Evolutionary conservation across 31 red algal species (phyloP).

Genomic region (Asparagopsis taxiformis): DNA sequence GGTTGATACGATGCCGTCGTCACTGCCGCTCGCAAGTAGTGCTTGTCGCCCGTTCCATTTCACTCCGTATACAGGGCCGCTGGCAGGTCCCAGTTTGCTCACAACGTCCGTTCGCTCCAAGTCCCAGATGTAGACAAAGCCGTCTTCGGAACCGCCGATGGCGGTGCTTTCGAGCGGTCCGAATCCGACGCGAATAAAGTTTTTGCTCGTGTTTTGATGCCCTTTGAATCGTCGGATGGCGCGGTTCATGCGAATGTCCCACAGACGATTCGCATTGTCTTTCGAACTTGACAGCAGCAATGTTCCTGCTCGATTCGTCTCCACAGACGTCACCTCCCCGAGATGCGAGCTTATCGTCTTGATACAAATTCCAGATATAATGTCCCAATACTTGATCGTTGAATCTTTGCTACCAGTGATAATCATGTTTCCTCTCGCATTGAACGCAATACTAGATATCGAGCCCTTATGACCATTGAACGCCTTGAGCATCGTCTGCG

Average conservation of each 20-base stretch:
- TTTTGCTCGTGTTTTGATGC: slow-evolving; percentile 99
- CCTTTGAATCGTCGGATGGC: slow-evolving; percentile 92
- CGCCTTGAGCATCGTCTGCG: slow-evolving; percentile 59
- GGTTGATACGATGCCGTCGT: slow-evolving; percentile 76
- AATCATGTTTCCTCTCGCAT: slow-evolving; percentile 90
- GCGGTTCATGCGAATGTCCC: slow-evolving; percentile 83
- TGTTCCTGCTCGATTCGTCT: slow-evolving; percentile 77
- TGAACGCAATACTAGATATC: slow-evolving; percentile 82
- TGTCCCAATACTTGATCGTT: slow-evolving; percentile 98
- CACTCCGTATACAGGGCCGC: slow-evolving; percentile 80
- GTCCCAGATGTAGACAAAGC: slow-evolving; percentile 96
- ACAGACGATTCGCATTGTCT: slow-evolving; percentile 98
- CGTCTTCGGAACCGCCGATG: slow-evolving; percentile 94
- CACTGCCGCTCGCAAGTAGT: slow-evolving; percentile 87
- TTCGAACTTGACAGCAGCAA: slow-evolving; percentile 90
- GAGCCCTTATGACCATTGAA: slow-evolving; percentile 85
- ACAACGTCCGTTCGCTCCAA: slow-evolving; percentile 76
- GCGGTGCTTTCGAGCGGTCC: slow-evolving; percentile 79
- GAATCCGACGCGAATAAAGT: slow-evolving; percentile 91
- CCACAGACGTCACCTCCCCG: slow-evolving; percentile 94
- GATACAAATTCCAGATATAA: slow-evolving; percentile 87
- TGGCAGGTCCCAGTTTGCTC: slow-evolving; percentile 61
- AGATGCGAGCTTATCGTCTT: slow-evolving; percentile 85
- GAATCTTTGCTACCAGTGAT: slow-evolving; percentile 95
- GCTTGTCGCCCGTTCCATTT: slow-evolving; percentile 87